phyloP scores from a whole-genome alignment of 257 asterid genomes.

The Buddleja alternifolia region DNA sequence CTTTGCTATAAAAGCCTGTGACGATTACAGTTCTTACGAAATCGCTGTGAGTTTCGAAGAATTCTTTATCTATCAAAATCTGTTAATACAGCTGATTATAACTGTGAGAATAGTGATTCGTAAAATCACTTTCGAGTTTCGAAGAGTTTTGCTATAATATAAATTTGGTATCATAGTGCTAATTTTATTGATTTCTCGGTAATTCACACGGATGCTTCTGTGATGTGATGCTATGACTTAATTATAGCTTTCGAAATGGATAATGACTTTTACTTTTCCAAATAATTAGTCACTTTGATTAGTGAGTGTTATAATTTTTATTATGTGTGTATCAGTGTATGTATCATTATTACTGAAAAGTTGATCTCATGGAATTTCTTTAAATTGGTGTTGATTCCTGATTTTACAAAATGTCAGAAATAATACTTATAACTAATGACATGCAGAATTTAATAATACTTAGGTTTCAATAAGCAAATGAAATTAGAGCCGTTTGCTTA shows the following conservation, averaged over 20 bases:
- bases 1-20: slow-evolving; percentile 26
- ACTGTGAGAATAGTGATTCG: neutral
- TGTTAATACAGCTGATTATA: neutral
- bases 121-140: neutral
- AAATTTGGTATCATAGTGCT: neutral
- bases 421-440: neutral
- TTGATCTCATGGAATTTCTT: neutral
- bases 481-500: neutral
- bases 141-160: neutral
- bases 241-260: neutral
- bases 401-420: neutral
- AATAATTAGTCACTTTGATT: neutral
- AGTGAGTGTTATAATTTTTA: neutral
- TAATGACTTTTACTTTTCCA: neutral
- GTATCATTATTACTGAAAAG: neutral
- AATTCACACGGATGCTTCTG: neutral
- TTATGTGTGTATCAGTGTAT: neutral
- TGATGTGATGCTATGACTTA: neutral
- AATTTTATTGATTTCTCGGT: slow-evolving; percentile 4
- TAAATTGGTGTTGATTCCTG: neutral
- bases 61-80: slow-evolving; percentile 1
- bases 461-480: slow-evolving; percentile 6
- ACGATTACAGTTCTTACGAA: slow-evolving; percentile 39
- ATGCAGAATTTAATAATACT: neutral
- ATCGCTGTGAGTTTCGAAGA: slow-evolving; percentile 52